Evolutionary conservation across 2,329 filamentous ascomycete species (phyloP).

Genomic region (Fusarium multiceps): DNA sequence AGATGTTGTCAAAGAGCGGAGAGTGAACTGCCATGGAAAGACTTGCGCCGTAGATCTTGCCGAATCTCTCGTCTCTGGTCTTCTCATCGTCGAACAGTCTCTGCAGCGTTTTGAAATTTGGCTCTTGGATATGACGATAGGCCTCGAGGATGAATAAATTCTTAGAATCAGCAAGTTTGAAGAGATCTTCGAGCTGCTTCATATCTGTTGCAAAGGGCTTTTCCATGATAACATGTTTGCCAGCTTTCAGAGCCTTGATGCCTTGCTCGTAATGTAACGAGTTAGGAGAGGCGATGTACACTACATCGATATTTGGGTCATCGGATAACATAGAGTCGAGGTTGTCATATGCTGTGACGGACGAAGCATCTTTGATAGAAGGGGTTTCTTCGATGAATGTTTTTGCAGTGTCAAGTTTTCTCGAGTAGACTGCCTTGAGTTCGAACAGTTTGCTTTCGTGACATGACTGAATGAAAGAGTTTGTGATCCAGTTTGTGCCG

Average conservation of each 20-base stretch:
- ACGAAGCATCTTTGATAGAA: slow-evolving; percentile 15
- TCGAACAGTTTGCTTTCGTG: slow-evolving; percentile 31
- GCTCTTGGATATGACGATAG: slow-evolving; percentile 38
- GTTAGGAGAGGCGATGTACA: slow-evolving; percentile 14
- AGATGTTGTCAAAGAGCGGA: not conserved
- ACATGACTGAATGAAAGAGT: slow-evolving; percentile 35
- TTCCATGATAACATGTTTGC: slow-evolving; percentile 36
- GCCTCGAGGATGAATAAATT: slow-evolving; percentile 27
- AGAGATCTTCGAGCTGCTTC: slow-evolving; percentile 22
- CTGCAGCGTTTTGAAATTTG: slow-evolving; percentile 35
- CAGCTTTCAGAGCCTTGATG: slow-evolving; percentile 10
- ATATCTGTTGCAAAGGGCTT: slow-evolving; percentile 37
- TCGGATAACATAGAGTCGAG: slow-evolving; percentile 25
- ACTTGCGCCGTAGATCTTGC: slow-evolving; percentile 25
- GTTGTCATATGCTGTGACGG: slow-evolving; percentile 14
- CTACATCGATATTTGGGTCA: not conserved
- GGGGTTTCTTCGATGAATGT: slow-evolving; percentile 30
- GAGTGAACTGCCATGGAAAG: slow-evolving; percentile 35
- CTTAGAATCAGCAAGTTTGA: slow-evolving; percentile 31
- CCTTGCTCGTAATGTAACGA: slow-evolving; percentile 35
- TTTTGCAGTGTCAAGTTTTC: slow-evolving; percentile 27
- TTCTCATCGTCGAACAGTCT: slow-evolving; percentile 29
- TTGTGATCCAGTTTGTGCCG: slow-evolving; percentile 40
- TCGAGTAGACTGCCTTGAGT: slow-evolving; percentile 32
- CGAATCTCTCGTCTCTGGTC: slow-evolving; percentile 14